These are phyloP conservation scores for Entomophthora muscae DNA, from an alignment of 371 early-diverging fungal species.

Conservation along the genomic window DNA sequence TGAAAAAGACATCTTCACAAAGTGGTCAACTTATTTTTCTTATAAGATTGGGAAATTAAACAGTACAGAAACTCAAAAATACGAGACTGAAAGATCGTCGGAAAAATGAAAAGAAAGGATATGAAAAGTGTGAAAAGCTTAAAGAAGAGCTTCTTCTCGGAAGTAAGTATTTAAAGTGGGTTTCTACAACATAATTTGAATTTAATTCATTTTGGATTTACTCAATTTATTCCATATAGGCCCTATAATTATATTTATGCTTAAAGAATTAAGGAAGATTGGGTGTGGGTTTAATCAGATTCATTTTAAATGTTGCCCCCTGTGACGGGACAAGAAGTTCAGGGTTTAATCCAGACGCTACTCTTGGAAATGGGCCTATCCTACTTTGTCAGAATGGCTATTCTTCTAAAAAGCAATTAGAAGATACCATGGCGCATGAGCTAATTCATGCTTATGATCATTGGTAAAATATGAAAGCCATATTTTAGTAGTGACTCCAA, in stretches of 20 bases:
- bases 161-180: constrained; percentile 12
- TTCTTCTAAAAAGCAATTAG: constrained; percentile 47
- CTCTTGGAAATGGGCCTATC: constrained; percentile 16
- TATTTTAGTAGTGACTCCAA: neutral
- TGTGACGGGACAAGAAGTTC: constrained; percentile 65
- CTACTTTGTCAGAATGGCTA: constrained; percentile 74
- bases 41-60: constrained; percentile 11
- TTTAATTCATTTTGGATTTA: neutral
- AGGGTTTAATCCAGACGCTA: constrained; percentile 50
- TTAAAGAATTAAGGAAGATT: constrained; percentile 46
- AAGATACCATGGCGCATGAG: constrained; percentile 86
- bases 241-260: constrained; percentile 73
- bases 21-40: constrained; percentile 12
- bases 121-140: constrained; percentile 12
- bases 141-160: constrained; percentile 10
- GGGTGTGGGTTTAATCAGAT: constrained; percentile 35
- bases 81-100: neutral
- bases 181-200: too few species aligned
- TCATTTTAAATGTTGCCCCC: constrained; percentile 52
- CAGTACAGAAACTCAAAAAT: constrained; percentile 6
- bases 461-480: constrained; percentile 14
- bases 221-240: constrained; percentile 21
- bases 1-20: neutral
- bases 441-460: constrained; percentile 89
- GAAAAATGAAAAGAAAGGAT: constrained; percentile 6